Conservation (phyloP, 2,329 filamentous ascomycete species). For the Hirsutella minnesotensis region DNA sequence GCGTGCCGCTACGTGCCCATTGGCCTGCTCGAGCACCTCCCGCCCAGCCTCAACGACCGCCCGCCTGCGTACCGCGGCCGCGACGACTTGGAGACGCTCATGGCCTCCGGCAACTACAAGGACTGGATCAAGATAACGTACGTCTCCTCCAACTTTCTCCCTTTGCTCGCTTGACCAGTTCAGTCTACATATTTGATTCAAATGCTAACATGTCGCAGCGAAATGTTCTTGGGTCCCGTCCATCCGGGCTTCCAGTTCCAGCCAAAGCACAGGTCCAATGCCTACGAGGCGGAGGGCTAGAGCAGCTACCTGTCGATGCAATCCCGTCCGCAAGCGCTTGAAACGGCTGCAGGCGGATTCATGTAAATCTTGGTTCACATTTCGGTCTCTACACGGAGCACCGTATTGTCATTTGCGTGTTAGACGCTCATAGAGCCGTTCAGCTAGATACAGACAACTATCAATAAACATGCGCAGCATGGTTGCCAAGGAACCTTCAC, state of each 20-base stretch:
- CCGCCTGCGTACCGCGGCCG: conserved; percentile 75
- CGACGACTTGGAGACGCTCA: conserved; percentile 85
- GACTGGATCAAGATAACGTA: conserved; percentile 99
- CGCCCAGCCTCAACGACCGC: conserved; percentile 78
- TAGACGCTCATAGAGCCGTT: no score
- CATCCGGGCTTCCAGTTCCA: conserved; percentile 87
- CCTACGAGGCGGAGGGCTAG: conserved; percentile 67
- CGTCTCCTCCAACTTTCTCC: conserved; percentile 20
- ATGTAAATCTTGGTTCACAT: no score
- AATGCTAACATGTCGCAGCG: conserved; percentile 40
- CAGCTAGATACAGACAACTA: no score
- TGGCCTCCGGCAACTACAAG: conserved; percentile 82
- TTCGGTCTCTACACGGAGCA: no score
- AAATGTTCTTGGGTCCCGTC: conserved; percentile 93
- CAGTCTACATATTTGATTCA: not conserved
- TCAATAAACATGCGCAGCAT: no score
- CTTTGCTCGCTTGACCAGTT: not conserved
- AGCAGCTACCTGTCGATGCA: no score
- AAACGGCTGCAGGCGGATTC: no score
- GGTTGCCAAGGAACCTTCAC: no score
- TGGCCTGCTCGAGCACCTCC: conserved; percentile 77
- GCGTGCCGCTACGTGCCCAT: conserved; percentile 83
- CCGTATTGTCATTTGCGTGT: no score
- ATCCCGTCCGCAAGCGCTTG: no score
- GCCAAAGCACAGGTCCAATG: conserved; percentile 95